phyloP scores from a whole-genome alignment of 495 filamentous ascomycete species.

The Bathelium albidoporum region DNA sequence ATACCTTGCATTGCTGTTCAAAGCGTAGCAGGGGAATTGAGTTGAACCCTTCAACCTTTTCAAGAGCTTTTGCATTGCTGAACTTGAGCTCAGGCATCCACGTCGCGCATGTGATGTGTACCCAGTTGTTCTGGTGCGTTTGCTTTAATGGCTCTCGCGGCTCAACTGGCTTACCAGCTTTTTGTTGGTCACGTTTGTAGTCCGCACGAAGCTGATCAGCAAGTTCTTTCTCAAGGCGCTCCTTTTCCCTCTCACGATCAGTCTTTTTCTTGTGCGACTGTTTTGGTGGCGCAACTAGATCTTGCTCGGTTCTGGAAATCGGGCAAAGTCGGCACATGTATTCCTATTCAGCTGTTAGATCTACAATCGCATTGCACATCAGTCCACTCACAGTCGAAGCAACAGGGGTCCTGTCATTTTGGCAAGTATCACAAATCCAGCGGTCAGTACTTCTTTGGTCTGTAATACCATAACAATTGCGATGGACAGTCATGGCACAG shows the following conservation, averaged over 20 bases:
- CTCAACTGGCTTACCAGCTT: conserved; percentile 64
- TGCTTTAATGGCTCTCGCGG: conserved; percentile 89
- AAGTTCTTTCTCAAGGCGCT: conserved; percentile 71
- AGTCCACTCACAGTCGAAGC: conserved; percentile 61
- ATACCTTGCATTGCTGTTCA: conserved; percentile 73
- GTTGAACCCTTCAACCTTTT: conserved; percentile 78
- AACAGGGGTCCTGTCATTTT: conserved; percentile 78
- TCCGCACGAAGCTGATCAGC: conserved; percentile 61
- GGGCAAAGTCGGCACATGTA: conserved; percentile 93
- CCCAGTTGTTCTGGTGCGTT: conserved; percentile 93
- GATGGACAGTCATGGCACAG: conserved; percentile 88
- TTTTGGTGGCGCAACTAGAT: conserved; percentile 77
- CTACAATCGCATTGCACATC: not conserved
- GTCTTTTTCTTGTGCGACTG: conserved; percentile 85
- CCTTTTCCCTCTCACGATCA: conserved; percentile 82
- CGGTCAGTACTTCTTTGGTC: conserved; percentile 57
- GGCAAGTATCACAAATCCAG: conserved; percentile 94
- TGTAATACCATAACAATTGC: conserved; percentile 77
- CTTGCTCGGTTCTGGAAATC: conserved; percentile 60
- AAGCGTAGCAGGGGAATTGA: conserved; percentile 59
- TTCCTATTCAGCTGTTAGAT: conserved; percentile 40
- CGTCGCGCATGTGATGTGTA: conserved; percentile 87
- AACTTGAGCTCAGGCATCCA: conserved; percentile 91
- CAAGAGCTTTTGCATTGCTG: conserved; percentile 66
- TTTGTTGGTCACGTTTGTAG: conserved; percentile 73